Conservation (phyloP, 2,329 filamentous ascomycete genomes). For the Malbranchea cinnamomea region DNA sequence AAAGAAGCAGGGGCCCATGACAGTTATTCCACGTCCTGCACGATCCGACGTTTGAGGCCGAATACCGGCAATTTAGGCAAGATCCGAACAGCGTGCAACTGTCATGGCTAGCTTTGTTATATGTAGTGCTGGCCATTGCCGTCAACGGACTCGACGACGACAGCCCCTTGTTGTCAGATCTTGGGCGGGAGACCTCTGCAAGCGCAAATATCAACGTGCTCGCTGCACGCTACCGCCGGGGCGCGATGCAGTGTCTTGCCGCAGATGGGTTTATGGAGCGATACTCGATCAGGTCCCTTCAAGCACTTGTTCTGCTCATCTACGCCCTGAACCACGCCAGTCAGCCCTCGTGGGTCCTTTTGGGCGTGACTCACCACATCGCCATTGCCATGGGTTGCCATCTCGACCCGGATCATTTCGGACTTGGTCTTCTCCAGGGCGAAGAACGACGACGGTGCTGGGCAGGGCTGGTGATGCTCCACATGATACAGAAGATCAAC, state of each 20-base stretch:
- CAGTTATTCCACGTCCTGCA: slow-evolving; percentile 28
- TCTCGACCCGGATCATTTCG: slow-evolving; percentile 24
- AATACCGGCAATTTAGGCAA: slow-evolving; percentile 24
- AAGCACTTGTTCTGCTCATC: slow-evolving; percentile 25
- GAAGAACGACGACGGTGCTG: slow-evolving; percentile 27
- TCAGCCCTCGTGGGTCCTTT: slow-evolving; percentile 23
- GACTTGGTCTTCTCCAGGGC: slow-evolving; percentile 20
- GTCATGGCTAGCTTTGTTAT: slow-evolving; percentile 26
- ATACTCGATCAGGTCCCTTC: slow-evolving; percentile 26
- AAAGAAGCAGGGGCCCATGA: too few relatives aligned
- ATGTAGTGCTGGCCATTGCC: slow-evolving; percentile 24
- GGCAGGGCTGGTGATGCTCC: slow-evolving; percentile 27
- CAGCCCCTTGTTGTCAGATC: slow-evolving; percentile 22
- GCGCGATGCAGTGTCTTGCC: slow-evolving; percentile 24
- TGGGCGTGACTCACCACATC: slow-evolving; percentile 26
- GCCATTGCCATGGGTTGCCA: slow-evolving; percentile 29
- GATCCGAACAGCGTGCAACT: slow-evolving; percentile 21
- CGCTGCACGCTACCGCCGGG: slow-evolving; percentile 23
- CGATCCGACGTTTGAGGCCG: slow-evolving; percentile 25
- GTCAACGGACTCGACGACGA: slow-evolving; percentile 23
- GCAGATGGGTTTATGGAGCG: slow-evolving; percentile 25
- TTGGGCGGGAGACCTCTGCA: slow-evolving; percentile 22
- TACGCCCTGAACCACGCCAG: slow-evolving; percentile 24
- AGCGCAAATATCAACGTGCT: slow-evolving; percentile 23
- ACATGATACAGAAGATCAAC: slow-evolving; percentile 23